Conservation (phyloP, 169 alveolate genomes). For the Eimeria sp. region DNA sequence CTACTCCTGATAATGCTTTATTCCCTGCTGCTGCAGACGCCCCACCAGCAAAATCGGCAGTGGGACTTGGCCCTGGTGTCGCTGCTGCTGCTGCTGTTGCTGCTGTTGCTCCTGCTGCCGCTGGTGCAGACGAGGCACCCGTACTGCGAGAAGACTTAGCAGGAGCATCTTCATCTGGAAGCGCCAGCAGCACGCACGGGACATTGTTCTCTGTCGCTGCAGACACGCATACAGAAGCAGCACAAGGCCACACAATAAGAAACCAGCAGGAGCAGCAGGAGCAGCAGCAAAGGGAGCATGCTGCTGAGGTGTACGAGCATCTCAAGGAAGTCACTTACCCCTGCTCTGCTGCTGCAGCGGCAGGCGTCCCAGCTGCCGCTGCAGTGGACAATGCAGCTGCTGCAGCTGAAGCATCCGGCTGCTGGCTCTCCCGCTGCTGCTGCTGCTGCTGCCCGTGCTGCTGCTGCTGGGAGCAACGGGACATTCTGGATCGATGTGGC, state of each 20-base stretch:
- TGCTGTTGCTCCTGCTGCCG: too few relatives aligned
- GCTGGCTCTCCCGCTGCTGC: too few relatives aligned
- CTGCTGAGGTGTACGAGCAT: not conserved
- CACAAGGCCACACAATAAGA: not conserved
- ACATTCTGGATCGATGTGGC: slow-evolving; percentile 36
- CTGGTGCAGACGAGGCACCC: too few relatives aligned
- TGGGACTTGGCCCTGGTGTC: not conserved
- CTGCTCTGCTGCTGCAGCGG: slow-evolving; percentile 65
- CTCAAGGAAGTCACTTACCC: not conserved
- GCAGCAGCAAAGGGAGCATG: not conserved
- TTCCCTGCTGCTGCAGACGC: not conserved
- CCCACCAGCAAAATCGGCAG: not conserved
- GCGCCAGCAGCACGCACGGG: slow-evolving; percentile 10
- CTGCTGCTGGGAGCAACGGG: not conserved
- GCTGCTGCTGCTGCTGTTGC: too few relatives aligned
- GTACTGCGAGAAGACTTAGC: not conserved
- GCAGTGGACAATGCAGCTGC: not conserved
- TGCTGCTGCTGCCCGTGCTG: too few relatives aligned
- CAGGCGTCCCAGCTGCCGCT: slow-evolving; percentile 37
- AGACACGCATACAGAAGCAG: not conserved
- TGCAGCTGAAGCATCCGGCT: not conserved
- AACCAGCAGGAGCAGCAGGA: slow-evolving; percentile 43
- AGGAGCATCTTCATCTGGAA: slow-evolving; percentile 8
- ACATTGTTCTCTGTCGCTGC: slow-evolving; percentile 54
- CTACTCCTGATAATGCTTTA: not conserved